These are phyloP conservation scores for Tulasnella sp. DNA, from an alignment of 768 basidiomycete species.

Conservation along the genomic window DNA sequence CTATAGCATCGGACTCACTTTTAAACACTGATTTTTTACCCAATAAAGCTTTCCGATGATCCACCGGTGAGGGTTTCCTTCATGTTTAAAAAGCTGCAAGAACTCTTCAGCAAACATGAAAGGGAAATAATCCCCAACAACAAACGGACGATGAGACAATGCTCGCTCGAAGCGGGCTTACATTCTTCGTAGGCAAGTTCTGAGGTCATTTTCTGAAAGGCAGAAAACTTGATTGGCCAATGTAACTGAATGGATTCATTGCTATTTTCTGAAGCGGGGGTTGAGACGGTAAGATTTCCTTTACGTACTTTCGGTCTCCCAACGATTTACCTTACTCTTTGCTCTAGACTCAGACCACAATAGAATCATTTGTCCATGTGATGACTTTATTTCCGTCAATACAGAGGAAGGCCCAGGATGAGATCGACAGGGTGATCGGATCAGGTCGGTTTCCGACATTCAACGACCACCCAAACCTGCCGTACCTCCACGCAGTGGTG, in stretches of 20 bases:
- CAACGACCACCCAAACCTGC: conserved; percentile 31
- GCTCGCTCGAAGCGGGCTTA: neutral
- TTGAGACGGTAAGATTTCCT: neutral
- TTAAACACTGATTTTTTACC: too few species aligned
- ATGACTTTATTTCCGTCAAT: conserved; percentile 36
- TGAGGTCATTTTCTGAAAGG: neutral
- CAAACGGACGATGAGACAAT: neutral
- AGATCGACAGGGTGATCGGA: conserved; percentile 40
- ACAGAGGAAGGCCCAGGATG: conserved; percentile 40
- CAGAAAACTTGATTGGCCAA: too few species aligned
- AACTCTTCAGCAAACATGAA: neutral
- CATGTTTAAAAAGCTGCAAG: neutral
- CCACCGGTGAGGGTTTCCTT: neutral
- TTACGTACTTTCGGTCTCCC: too few species aligned
- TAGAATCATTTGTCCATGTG: conserved; percentile 30
- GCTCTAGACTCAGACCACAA: conserved; percentile 32
- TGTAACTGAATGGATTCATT: too few species aligned
- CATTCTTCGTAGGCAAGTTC: neutral
- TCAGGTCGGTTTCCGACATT: conserved; percentile 35
- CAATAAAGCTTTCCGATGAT: neutral
- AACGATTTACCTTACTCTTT: neutral
- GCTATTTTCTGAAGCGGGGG: neutral
- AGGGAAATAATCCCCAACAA: neutral
- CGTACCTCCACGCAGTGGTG: conserved; percentile 32
- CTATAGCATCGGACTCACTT: too few species aligned